These are phyloP conservation scores for Austroboletus rostrupii DNA, from an alignment of 1,284 basidiomycete species.

Conservation along the genomic window DNA sequence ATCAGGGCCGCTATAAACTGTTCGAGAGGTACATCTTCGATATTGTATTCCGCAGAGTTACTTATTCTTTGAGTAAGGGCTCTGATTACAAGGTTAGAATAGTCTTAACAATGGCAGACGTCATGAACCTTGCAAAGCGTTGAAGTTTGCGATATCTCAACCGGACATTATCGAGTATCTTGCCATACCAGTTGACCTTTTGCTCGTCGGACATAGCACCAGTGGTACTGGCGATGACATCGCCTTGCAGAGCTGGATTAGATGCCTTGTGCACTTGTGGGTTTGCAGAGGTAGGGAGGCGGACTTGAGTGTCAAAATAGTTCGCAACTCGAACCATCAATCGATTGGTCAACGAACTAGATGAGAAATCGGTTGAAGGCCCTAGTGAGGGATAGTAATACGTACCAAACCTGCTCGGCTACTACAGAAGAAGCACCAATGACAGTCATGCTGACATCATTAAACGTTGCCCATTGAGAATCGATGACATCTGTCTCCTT, in stretches of 20 bases:
- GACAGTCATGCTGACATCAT: constrained; percentile 87
- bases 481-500: constrained; percentile 98
- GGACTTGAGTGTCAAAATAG: constrained; percentile 92
- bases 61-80: constrained; percentile 84
- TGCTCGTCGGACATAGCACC: constrained; percentile 74
- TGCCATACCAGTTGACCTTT: constrained; percentile 85
- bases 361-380: constrained; percentile 1
- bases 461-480: constrained; percentile 94
- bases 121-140: constrained; percentile 78
- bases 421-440: constrained; percentile 89
- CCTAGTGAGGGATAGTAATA: constrained; percentile 15
- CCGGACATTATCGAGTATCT: constrained; percentile 91
- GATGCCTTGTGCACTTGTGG: constrained; percentile 22
- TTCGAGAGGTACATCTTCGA: constrained; percentile 80
- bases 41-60: constrained; percentile 91
- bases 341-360: constrained; percentile 82
- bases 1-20: constrained; percentile 80
- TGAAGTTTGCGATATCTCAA: constrained; percentile 92
- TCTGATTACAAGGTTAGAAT: constrained; percentile 36
- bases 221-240: constrained; percentile 23
- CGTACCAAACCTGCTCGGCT: constrained; percentile 89
- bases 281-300: constrained; percentile 52
- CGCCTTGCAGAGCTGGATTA: constrained; percentile 24
- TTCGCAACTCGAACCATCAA: constrained; percentile 87
- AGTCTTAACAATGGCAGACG: constrained; percentile 1